Evolutionary conservation across 2,329 filamentous ascomycete species (phyloP), one percentile per base, ranked within the genome.

Genomic region (Dothistroma septosporum): DNA sequence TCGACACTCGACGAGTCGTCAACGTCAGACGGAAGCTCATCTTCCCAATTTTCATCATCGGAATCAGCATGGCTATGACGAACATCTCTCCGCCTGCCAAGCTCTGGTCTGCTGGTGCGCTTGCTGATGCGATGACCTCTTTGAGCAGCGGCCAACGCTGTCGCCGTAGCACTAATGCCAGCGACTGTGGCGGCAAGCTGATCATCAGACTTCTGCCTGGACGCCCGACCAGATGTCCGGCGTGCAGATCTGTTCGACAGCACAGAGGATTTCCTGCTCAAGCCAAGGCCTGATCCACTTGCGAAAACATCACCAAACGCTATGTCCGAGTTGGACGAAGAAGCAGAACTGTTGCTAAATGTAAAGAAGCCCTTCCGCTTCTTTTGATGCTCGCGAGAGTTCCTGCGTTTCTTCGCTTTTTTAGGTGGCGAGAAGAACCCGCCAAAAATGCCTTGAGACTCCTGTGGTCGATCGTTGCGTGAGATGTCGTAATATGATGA

Each of bases 11-110:
- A 80, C n/a, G 77, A 76, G 48, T 81, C 79, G 47, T 82, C 81
- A 22, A 80, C 81, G 32, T 83, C 83, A 52, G 81, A 81, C n/a
- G 80, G 68, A 10, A 71, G 59, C 62, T 74, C 79, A 62, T 84
- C 83, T 64, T 85, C 81, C 84, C 84, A 87, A 21, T 76, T 82
- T 32, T 83, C 83, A 22, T 84, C 83, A 24, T 81, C 79, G 22
- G 75, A 76, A 4, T 57, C 60, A 33, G 55, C 33, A 14, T 57
- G 60, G 16, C 62, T 56, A 16, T 62, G 59, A 21, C 57, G 58
- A 33, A 62, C 59, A 1, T 64, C 60, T 59, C 63, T 60, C 31
- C 62, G 58, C 54, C 64, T 64, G 14, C 70, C 70, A 21, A 73
- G 61, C 33, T 70, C 70, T 1, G 68, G 65, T 52, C 69, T 57